Evolutionary conservation across 225 moss, liverwort and hornwort genomes (phyloP).

Genomic region (Sphagnum tenellum): DNA sequence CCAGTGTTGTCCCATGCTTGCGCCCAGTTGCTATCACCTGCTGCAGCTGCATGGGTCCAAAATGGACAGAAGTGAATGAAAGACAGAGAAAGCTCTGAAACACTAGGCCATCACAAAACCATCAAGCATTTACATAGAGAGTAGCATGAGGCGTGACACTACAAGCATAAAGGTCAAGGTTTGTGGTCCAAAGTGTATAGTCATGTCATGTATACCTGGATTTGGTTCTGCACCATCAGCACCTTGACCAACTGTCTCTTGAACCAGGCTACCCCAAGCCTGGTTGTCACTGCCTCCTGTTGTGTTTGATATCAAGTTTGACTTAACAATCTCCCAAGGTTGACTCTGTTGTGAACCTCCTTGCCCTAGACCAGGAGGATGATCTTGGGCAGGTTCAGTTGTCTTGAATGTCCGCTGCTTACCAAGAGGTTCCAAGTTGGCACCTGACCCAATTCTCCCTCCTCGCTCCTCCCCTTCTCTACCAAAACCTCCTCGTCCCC

Average conservation of each 20-base stretch:
- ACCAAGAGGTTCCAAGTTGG: slow-evolving; percentile 39
- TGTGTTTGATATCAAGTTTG: background rate
- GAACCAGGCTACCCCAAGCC: slow-evolving; percentile 11
- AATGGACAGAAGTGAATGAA: no score
- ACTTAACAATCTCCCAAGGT: background rate
- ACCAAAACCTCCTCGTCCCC: slow-evolving; percentile 13
- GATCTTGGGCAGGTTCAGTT: no score
- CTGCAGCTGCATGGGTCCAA: no score
- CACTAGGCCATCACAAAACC: no score
- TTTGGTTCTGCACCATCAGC: background rate
- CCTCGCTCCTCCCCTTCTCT: slow-evolving; percentile 11
- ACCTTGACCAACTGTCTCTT: background rate
- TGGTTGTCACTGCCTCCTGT: background rate
- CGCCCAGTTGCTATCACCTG: no score
- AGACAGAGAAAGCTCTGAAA: no score
- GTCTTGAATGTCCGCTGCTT: slow-evolving; percentile 16
- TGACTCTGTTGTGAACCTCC: background rate
- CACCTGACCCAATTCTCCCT: slow-evolving; percentile 24
- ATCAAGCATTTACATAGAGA: no score
- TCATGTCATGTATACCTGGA: slow-evolving; percentile 3
- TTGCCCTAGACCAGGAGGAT: background rate
- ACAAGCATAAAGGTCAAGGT: background rate
- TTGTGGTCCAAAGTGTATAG: slow-evolving; percentile 2
- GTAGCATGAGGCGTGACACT: no score
- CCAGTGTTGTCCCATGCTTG: no score